A percentile compares a stretch with the other conserved stretches of the same genome.
These are phyloP conservation scores for Elsinoe necatrix DNA, from an alignment of 2,329 filamentous ascomycete genomes.

Conservation along the genomic window DNA sequence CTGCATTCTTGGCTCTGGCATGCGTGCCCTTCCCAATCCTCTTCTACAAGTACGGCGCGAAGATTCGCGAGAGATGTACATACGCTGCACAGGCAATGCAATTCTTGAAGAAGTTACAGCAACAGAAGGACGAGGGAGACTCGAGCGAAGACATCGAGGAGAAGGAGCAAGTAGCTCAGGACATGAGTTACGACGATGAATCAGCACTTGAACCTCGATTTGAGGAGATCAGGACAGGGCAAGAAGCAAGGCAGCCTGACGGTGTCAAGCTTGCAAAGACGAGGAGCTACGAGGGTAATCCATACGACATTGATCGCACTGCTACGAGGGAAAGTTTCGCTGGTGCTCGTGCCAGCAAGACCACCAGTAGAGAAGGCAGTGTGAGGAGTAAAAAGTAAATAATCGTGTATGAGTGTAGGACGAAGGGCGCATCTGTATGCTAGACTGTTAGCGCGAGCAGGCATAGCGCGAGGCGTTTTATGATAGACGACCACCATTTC, in stretches of 20 bases:
- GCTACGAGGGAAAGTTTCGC: slow-evolving; percentile 40
- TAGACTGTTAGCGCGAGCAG: background rate
- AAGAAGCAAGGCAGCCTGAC: slow-evolving; percentile 2
- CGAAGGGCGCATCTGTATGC: background rate
- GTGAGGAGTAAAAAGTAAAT: background rate
- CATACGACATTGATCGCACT: slow-evolving; percentile 42
- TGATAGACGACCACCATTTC: background rate
- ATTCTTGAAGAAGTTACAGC: slow-evolving; percentile 45
- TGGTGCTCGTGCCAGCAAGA: background rate
- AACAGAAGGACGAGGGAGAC: slow-evolving; percentile 20
- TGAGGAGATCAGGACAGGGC: slow-evolving; percentile 31
- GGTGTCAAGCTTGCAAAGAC: slow-evolving; percentile 23
- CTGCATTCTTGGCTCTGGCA: slow-evolving; percentile 62
- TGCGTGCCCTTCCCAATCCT: slow-evolving; percentile 69
- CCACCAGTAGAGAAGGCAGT: slow-evolving; percentile 6
- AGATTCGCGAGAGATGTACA: slow-evolving; percentile 59
- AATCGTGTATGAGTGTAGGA: background rate
- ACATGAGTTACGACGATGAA: slow-evolving; percentile 23
- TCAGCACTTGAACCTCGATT: slow-evolving; percentile 24
- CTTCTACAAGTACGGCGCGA: slow-evolving; percentile 61
- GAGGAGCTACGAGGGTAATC: slow-evolving; percentile 33
- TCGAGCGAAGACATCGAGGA: slow-evolving; percentile 22
- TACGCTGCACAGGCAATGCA: slow-evolving; percentile 59
- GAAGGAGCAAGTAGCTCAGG: slow-evolving; percentile 27
- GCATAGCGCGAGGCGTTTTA: background rate